These are phyloP conservation scores for Candida vaughaniae DNA, from an alignment of 805 yeast genomes.

Conservation along the genomic window DNA sequence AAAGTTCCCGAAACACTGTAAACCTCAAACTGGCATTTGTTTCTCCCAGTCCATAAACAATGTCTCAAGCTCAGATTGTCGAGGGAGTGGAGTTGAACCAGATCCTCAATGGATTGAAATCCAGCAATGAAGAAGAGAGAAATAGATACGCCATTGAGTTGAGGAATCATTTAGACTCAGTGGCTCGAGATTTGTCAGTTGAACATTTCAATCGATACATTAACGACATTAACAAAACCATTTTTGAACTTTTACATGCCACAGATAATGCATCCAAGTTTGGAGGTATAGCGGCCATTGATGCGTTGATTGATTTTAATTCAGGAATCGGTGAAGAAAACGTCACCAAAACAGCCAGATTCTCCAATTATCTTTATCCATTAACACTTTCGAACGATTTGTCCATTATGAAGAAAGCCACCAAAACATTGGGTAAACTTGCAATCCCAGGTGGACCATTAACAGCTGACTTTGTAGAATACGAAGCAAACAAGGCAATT, in stretches of 20 bases:
- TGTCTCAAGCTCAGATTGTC: slow-evolving; percentile 34
- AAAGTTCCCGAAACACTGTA: no score
- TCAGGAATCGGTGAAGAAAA: slow-evolving; percentile 74
- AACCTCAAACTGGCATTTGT: no score
- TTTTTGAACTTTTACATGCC: slow-evolving; percentile 81
- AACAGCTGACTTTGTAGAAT: slow-evolving; percentile 90
- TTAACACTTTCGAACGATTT: slow-evolving; percentile 80
- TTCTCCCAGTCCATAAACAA: no score
- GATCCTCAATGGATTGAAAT: slow-evolving; percentile 52
- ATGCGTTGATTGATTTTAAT: slow-evolving; percentile 80
- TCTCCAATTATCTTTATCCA: slow-evolving; percentile 83
- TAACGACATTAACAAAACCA: slow-evolving; percentile 81
- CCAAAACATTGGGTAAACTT: slow-evolving; percentile 80
- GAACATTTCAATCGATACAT: slow-evolving; percentile 81
- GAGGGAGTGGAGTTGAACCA: slow-evolving; percentile 53
- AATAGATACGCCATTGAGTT: slow-evolving; percentile 67
- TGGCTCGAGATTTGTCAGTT: slow-evolving; percentile 76
- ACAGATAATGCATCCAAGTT: slow-evolving; percentile 68
- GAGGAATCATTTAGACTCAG: slow-evolving; percentile 62
- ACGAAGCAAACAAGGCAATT: slow-evolving; percentile 82
- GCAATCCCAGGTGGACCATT: slow-evolving; percentile 88
- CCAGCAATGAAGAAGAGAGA: slow-evolving; percentile 42
- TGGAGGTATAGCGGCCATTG: slow-evolving; percentile 91
- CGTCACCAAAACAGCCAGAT: slow-evolving; percentile 84
- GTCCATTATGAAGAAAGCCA: slow-evolving; percentile 83